Conservation (phyloP, 495 filamentous ascomycete species). For the Penicillium tannophilum region DNA sequence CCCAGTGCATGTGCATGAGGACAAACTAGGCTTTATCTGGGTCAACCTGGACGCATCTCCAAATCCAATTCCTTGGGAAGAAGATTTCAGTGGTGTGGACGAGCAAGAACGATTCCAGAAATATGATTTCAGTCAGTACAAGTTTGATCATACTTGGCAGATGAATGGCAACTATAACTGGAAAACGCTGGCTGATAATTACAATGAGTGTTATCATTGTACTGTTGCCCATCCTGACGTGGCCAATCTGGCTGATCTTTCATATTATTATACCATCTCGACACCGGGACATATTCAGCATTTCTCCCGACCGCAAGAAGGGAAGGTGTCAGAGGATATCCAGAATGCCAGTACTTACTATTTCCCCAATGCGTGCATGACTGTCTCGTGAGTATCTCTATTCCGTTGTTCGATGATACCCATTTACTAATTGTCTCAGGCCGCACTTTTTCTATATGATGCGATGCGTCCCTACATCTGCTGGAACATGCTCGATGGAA, state of each 20-base stretch:
- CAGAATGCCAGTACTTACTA: constrained; percentile 50
- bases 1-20: constrained; percentile 48
- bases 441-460: constrained; percentile 51
- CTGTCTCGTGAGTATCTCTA: constrained; percentile 45
- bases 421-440: constrained; percentile 19
- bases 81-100: constrained; percentile 48
- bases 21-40: constrained; percentile 52
- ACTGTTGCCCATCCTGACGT: constrained; percentile 51
- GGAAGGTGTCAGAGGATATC: constrained; percentile 38
- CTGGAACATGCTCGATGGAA: constrained; percentile 37
- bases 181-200: constrained; percentile 57
- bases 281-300: constrained; percentile 45
- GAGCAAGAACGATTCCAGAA: constrained; percentile 40
- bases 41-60: constrained; percentile 49
- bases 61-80: constrained; percentile 48
- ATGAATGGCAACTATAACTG: constrained; percentile 55
- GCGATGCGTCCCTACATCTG: constrained; percentile 42
- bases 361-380: constrained; percentile 52
- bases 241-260: constrained; percentile 43
- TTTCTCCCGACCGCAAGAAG: constrained; percentile 38
- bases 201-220: constrained; percentile 59
- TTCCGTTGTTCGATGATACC: not conserved
- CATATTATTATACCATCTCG: constrained; percentile 44
- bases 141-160: constrained; percentile 54
- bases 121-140: constrained; percentile 50